phyloP scores from a whole-genome alignment of 2,329 filamentous ascomycete species.

The Bipolaris oryzae region DNA sequence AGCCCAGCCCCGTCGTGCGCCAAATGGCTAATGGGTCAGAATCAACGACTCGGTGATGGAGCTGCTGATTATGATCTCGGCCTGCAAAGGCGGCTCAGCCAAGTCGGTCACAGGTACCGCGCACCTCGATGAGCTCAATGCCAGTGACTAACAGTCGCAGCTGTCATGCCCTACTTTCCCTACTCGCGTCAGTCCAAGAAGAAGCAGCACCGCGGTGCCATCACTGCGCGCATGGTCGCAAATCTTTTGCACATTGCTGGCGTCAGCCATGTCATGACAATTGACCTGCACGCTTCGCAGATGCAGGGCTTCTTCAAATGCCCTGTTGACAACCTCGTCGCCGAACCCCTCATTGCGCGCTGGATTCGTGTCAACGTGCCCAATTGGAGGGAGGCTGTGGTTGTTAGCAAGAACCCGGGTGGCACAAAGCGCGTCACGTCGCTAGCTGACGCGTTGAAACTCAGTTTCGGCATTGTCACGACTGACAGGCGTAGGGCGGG shows the following conservation, averaged over 20 bases:
- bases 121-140: conserved; percentile 8
- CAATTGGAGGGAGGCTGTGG: conserved; percentile 88
- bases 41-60: conserved; percentile 99
- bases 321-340: conserved; percentile 95
- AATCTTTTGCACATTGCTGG: conserved; percentile 93
- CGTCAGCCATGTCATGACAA: conserved; percentile 95
- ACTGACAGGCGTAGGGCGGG: conserved; percentile 67
- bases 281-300: conserved; percentile 90
- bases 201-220: conserved; percentile 94
- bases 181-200: conserved; percentile 99
- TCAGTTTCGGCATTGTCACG: conserved; percentile 96
- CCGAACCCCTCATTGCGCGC: conserved; percentile 90
- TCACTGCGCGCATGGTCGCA: conserved; percentile 95
- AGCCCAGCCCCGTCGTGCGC: conserved; percentile 6
- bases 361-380: conserved; percentile 92
- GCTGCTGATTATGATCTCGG: conserved; percentile 97
- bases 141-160: conserved; percentile 53
- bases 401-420: conserved; percentile 97
- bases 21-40: conserved; percentile 46
- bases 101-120: conserved; percentile 90
- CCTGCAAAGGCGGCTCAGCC: conserved; percentile 95
- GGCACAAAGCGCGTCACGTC: conserved; percentile 97
- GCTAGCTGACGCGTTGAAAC: conserved; percentile 90
- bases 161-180: conserved; percentile 94
- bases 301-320: conserved; percentile 99